Base-by-base conservation (phyloP, 805 yeast genomes). In the Debaryomyces prosopidis region DNA sequence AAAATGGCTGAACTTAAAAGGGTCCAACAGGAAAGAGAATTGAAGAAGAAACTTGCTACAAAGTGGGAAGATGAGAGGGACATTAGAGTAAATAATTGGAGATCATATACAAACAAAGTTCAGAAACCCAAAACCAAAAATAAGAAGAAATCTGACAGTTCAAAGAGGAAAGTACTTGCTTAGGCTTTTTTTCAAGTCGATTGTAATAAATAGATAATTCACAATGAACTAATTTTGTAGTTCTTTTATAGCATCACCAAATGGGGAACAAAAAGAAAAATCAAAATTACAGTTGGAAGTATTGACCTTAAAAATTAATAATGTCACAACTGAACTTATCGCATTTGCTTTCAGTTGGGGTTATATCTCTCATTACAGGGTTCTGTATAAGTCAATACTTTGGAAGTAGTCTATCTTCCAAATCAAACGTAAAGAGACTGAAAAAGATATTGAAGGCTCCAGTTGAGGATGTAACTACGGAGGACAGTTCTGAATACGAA, bases 21-120 rank as follows among this genome's bases (percentile, higher is more conserved):
- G 47, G 59, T 75, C 18, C 59, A 75, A 26, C 55, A 67, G 38
- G 67, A 80, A 38, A 57, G 73, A 39, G 74, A 71, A 41, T 51
- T 67, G 14, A 73, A 76, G 53, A 60, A 68, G 40, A 65, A 69
- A 16, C 16, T 17, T 10, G 39, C 39, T 10, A 14, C 26, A 5
- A 15, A 38, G 26, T 85, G 90, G 90, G 89, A 84, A 51, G 79
- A 75, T 42, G 73, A 73, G 11, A 50, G 88, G 39, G 88, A 81
- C 36, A 59, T 58, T 9, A 62, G 90, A 31, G 87, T 85, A 5
- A 59, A 63, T 6, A 80, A 71, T 54, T 85, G 90, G 90, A 62
- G 89, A 43, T 58, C 55, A 7, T 84, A 76, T 57, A 59, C 69
- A 11, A 62, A 66, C 30, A 72, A 73, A 45, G 59, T 67, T 12